Evolutionary conservation across 306 rosid genomes (phyloP).

Genomic region (Acmispon strigosus): DNA sequence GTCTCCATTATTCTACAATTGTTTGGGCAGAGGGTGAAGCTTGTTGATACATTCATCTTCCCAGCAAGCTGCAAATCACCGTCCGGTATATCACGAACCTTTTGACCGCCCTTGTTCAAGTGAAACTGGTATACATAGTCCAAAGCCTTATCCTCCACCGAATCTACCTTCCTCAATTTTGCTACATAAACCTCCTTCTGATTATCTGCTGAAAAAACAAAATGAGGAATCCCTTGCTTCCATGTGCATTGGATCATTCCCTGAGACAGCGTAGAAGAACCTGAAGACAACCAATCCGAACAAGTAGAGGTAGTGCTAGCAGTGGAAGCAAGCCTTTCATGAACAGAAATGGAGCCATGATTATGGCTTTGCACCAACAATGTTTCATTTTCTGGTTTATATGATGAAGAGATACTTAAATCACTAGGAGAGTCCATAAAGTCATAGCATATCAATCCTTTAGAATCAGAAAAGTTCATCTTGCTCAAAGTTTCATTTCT

Average conservation of each 20-base stretch:
- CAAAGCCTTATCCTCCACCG: constrained; percentile 39
- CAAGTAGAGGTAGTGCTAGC: constrained; percentile 51
- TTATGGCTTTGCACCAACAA: constrained; percentile 32
- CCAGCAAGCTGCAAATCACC: constrained; percentile 51
- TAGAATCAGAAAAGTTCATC: constrained; percentile 38
- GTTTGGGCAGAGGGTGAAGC: constrained; percentile 52
- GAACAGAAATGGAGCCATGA: constrained; percentile 32
- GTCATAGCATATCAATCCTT: constrained; percentile 44
- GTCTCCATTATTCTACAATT: constrained; percentile 57
- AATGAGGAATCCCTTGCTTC: constrained; percentile 77
- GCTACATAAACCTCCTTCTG: constrained; percentile 69
- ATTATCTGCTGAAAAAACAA: constrained; percentile 73
- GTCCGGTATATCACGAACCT: constrained; percentile 31
- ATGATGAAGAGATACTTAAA: constrained; percentile 39
- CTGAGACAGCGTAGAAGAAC: constrained; percentile 41
- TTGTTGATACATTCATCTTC: constrained; percentile 75
- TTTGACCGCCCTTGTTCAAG: constrained; percentile 51
- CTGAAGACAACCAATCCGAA: constrained; percentile 48
- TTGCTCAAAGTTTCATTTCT: constrained; percentile 37
- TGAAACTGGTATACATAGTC: constrained; percentile 64
- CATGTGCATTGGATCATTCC: constrained; percentile 95
- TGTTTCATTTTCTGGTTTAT: constrained; percentile 28
- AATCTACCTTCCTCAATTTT: constrained; percentile 41
- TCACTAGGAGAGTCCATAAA: constrained; percentile 39
- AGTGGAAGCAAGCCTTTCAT: constrained; percentile 44